These are phyloP conservation scores for Capillidium heterosporum DNA, from an alignment of 371 early-diverging fungal genomes.

Conservation along the genomic window DNA sequence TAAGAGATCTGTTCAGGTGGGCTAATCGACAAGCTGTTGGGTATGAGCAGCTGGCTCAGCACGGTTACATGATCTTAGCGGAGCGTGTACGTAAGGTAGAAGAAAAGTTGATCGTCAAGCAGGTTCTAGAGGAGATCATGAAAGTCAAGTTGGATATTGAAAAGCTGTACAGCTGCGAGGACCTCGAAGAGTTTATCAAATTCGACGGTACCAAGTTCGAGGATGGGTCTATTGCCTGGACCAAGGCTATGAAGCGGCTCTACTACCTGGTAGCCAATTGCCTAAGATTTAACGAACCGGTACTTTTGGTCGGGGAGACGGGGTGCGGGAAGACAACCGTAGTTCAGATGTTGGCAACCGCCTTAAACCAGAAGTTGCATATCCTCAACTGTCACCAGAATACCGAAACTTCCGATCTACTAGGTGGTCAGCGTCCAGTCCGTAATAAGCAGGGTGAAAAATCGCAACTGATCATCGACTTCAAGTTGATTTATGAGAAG, in stretches of 20 bases:
- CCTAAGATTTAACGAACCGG: constrained; percentile 77
- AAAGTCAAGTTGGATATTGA: constrained; percentile 44
- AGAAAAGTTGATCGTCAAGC: constrained; percentile 67
- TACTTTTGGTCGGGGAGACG: constrained; percentile 96
- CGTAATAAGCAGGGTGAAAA: constrained; percentile 36
- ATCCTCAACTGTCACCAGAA: constrained; percentile 96
- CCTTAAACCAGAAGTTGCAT: constrained; percentile 41
- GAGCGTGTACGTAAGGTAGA: constrained; percentile 77
- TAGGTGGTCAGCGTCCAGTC: constrained; percentile 94
- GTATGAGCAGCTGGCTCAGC: constrained; percentile 66
- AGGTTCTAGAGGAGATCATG: constrained; percentile 71
- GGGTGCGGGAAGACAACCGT: constrained; percentile 99
- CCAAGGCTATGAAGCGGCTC: constrained; percentile 81
- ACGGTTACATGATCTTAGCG: constrained; percentile 91
- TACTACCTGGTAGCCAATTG: constrained; percentile 76
- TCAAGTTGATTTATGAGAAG: constrained; percentile 7
- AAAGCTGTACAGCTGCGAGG: constrained; percentile 37
- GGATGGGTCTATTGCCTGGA: constrained; percentile 69
- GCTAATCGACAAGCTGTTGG: constrained; percentile 66
- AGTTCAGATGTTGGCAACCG: constrained; percentile 73
- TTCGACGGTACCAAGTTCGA: constrained; percentile 11
- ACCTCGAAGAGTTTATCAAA: constrained; percentile 29
- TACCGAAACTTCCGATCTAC: constrained; percentile 92
- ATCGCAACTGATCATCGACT: constrained; percentile 18
- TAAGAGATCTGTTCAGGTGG: constrained; percentile 98